These are phyloP conservation scores for Penicillium alfredii DNA, from an alignment of 495 filamentous ascomycete genomes.

Conservation along the genomic window DNA sequence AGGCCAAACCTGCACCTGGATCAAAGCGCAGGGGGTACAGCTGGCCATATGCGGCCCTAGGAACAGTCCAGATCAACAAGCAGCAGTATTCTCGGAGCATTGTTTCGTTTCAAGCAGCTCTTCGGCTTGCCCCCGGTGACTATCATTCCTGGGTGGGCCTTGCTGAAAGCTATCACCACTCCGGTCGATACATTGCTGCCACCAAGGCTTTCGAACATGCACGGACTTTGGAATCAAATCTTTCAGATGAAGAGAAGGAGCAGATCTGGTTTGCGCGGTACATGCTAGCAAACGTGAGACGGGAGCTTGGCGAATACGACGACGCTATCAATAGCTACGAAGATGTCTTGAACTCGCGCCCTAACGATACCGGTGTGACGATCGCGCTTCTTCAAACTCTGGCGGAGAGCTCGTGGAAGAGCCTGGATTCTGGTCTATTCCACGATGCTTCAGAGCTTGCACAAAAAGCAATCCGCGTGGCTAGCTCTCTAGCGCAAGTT, in stretches of 20 bases:
- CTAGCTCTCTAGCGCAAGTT: slow-evolving; percentile 44
- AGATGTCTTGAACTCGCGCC: slow-evolving; percentile 57
- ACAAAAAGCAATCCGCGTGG: slow-evolving; percentile 50
- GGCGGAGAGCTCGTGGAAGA: slow-evolving; percentile 71
- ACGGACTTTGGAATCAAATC: slow-evolving; percentile 52
- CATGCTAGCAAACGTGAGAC: slow-evolving; percentile 92
- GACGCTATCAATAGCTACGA: slow-evolving; percentile 72
- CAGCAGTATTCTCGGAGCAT: slow-evolving; percentile 85
- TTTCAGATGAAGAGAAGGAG: slow-evolving; percentile 38
- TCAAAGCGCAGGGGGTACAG: slow-evolving; percentile 86
- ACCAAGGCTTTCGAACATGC: slow-evolving; percentile 87
- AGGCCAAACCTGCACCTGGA: slow-evolving; percentile 78
- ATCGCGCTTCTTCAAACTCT: slow-evolving; percentile 83
- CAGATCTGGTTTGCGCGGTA: slow-evolving; percentile 92
- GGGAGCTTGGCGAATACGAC: slow-evolving; percentile 85
- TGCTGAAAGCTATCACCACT: slow-evolving; percentile 92
- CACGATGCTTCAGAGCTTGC: slow-evolving; percentile 69
- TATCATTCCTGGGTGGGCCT: slow-evolving; percentile 96
- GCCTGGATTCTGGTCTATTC: slow-evolving; percentile 74
- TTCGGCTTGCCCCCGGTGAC: slow-evolving; percentile 73
- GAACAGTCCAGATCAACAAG: slow-evolving; percentile 92
- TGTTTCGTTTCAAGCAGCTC: slow-evolving; percentile 84
- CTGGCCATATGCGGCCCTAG: slow-evolving; percentile 94
- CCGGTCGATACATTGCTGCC: slow-evolving; percentile 84
- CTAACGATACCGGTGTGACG: slow-evolving; percentile 75